Evolutionary conservation across 2,329 filamentous ascomycete genomes (phyloP).

Genomic region (Colletotrichum cereale): DNA sequence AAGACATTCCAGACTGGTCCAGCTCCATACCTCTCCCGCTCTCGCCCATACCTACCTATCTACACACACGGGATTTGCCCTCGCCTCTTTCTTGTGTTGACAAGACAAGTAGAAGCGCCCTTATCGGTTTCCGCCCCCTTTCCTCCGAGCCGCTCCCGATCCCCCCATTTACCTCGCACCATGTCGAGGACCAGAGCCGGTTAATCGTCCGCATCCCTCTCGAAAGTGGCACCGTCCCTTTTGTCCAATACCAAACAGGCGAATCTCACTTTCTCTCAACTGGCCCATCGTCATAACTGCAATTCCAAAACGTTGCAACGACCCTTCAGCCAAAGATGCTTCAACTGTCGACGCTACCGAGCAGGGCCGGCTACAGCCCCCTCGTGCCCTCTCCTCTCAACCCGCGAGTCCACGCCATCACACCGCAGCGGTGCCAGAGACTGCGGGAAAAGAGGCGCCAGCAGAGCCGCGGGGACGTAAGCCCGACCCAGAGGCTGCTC

Average conservation of each 20-base stretch:
- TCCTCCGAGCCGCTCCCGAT: not conserved
- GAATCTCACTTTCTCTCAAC: not conserved
- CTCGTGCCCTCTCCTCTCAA: slow-evolving; percentile 48
- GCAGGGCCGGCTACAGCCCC: slow-evolving; percentile 43
- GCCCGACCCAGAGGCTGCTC: slow-evolving; percentile 56
- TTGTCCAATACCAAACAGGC: not conserved
- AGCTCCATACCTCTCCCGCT: slow-evolving; percentile 25
- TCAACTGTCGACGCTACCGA: slow-evolving; percentile 35
- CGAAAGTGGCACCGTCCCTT: slow-evolving; percentile 17
- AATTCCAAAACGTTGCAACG: not conserved
- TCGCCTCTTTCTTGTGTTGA: slow-evolving; percentile 12
- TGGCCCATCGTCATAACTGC: not conserved
- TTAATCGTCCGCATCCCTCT: slow-evolving; percentile 14
- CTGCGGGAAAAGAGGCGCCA: slow-evolving; percentile 37
- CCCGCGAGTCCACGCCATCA: slow-evolving; percentile 40
- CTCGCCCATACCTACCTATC: slow-evolving; percentile 17
- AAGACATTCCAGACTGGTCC: slow-evolving; percentile 34
- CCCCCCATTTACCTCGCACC: not conserved
- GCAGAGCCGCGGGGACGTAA: slow-evolving; percentile 45
- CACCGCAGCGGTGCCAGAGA: slow-evolving; percentile 39
- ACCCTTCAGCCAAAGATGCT: not conserved
- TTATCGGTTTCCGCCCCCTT: slow-evolving; percentile 1
- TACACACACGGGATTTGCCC: not conserved
- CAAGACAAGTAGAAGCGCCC: slow-evolving; percentile 3
- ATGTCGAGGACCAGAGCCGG: slow-evolving; percentile 11